Base-by-base conservation (phyloP, 805 yeast species). In the Candida orba region DNA sequence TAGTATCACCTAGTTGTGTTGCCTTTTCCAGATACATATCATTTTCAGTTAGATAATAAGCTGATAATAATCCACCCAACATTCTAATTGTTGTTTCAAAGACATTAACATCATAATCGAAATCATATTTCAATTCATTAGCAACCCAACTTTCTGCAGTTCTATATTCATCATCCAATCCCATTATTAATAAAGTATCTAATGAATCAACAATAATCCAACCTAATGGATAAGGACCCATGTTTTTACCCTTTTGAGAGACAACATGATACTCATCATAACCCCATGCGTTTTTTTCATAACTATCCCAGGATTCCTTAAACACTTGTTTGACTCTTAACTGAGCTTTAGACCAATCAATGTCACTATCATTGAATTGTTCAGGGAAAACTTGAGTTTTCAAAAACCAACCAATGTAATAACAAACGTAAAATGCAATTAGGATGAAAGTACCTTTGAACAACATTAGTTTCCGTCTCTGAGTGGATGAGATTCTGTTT, bases 31-130 rank as follows among this genome's bases (percentile, higher is more conserved):
- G 67, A 56, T 79, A 87, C 43, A 84, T 46, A 38, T 79, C 84
- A 52, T 84, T 90, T 13, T 72, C 66, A 2, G 90, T 73, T 25
- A 87, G 64, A 51, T 85, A 81, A 57, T 76, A 78, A 0, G 95
- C 95, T 3, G 95, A 82, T 39, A 90, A 65, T n/a, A 90, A 68
- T 0, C 97, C 97, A 36, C 97, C 97, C 23, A 90, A 67, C 95
- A 90, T 87, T 59, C 96, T 73, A 50, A 87, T 89, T 6, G 97
- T 87, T n/a, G 96, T 88, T 60, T 89, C 97, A 63, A 90, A 90
- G 6, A 88, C 81, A 58, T 83, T 88, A 35, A 87, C 93, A 31
- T 75, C 75, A 48, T 80, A 76, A 58, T 87, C 84, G 52, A 85
- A 76, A 52, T 79, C 77, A 58, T 86, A 89, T 42, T 70, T 71